Evolutionary conservation across 331 rosid species (phyloP).

Genomic region (Quercus lobata): DNA sequence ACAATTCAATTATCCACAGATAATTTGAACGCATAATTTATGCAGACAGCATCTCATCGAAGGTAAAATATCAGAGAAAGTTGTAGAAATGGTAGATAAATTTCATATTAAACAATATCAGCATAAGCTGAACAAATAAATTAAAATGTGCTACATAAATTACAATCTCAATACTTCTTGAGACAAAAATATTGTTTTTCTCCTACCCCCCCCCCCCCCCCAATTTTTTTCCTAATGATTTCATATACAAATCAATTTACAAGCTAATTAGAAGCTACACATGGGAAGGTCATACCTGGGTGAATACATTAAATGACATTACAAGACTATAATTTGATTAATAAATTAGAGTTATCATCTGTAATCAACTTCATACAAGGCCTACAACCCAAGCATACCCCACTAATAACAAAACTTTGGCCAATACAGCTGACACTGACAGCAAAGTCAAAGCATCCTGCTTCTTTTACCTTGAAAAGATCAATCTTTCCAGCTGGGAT

Average conservation of each 20-base stretch:
- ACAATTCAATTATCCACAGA: not conserved
- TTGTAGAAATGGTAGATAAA: not conserved
- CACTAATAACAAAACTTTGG: slow-evolving; percentile 20
- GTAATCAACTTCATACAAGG: slow-evolving; percentile 18
- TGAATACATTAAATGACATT: slow-evolving; percentile 13
- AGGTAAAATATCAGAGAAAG: not conserved
- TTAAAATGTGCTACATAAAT: not conserved
- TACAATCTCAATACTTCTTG: not conserved
- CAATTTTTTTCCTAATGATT: slow-evolving; percentile 2
- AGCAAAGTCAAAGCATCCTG: slow-evolving; percentile 2
- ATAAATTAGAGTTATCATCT: slow-evolving; percentile 15
- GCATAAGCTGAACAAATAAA: not conserved
- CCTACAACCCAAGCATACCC: slow-evolving; percentile 8
- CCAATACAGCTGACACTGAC: slow-evolving; percentile 22
- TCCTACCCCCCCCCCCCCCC: too few species aligned
- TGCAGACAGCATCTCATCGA: not conserved
- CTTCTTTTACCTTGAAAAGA: slow-evolving; percentile 5
- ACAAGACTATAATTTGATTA: slow-evolving; percentile 1
- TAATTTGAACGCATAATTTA: not conserved
- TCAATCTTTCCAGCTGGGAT: slow-evolving; percentile 11
- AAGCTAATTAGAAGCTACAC: slow-evolving; percentile 28
- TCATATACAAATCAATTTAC: slow-evolving; percentile 65
- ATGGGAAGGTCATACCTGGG: slow-evolving; percentile 10
- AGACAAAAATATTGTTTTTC: not conserved
- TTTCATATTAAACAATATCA: not conserved